Evolutionary conservation across 2,329 filamentous ascomycete genomes (phyloP).

Genomic region (Emergomyces orientalis): DNA sequence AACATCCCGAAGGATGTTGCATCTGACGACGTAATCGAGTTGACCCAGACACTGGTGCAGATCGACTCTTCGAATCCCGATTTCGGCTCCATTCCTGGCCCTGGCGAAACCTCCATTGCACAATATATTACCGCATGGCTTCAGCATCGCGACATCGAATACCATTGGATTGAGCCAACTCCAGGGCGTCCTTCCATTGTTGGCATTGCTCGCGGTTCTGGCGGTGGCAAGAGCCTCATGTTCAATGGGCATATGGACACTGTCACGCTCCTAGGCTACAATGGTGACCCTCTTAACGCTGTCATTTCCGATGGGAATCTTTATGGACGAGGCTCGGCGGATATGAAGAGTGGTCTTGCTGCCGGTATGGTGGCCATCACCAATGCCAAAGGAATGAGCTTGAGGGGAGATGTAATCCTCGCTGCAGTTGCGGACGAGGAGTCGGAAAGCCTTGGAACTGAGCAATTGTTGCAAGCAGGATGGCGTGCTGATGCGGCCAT

Average conservation of each 20-base stretch:
- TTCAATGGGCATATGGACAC: background rate
- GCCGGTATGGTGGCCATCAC: constrained; percentile 38
- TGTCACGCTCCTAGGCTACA: constrained; percentile 1
- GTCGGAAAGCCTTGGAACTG: constrained; percentile 42
- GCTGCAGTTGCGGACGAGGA: constrained; percentile 49
- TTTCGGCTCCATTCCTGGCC: background rate
- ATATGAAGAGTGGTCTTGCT: constrained; percentile 47
- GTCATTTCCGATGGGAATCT: constrained; percentile 2
- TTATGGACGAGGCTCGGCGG: constrained; percentile 41
- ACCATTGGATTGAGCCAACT: background rate
- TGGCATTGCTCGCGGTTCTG: background rate
- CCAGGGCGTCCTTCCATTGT: background rate
- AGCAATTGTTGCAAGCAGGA: constrained; percentile 42
- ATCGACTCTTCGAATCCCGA: background rate
- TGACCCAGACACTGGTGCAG: background rate
- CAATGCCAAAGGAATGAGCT: constrained; percentile 24
- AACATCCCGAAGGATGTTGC: background rate
- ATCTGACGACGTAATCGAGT: background rate
- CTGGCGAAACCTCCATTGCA: background rate
- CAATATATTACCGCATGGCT: background rate
- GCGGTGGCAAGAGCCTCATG: background rate
- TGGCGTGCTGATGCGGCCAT: constrained; percentile 47
- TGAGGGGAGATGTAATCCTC: constrained; percentile 44
- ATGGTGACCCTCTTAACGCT: constrained; percentile 6
- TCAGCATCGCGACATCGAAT: background rate